Evolutionary conservation across 1,284 basidiomycete species (phyloP).

Genomic region (Coniferiporia weirii): DNA sequence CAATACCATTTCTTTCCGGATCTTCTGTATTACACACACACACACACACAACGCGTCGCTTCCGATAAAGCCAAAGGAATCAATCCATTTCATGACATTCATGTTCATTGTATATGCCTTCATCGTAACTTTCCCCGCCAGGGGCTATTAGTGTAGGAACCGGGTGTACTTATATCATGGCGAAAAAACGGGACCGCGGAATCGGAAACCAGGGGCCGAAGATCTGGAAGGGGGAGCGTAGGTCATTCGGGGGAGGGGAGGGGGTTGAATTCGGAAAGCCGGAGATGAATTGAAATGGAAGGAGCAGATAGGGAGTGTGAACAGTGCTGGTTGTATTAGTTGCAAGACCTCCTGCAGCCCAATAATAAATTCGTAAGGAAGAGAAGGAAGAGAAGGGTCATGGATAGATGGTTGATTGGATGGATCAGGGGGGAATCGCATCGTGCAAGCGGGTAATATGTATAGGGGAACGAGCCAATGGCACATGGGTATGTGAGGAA

Average conservation of each 20-base stretch:
- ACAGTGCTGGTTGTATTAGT: background rate
- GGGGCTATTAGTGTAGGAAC: background rate
- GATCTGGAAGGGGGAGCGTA: background rate
- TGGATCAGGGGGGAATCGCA: background rate
- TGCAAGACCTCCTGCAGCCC: background rate
- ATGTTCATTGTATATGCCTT: background rate
- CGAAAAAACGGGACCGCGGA: background rate
- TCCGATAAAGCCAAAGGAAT: background rate
- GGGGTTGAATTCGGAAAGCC: no score
- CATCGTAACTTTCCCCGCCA: background rate
- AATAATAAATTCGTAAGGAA: background rate
- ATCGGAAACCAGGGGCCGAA: background rate
- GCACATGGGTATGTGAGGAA: background rate
- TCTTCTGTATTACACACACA: background rate
- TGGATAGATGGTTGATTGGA: background rate
- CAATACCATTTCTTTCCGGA: no score
- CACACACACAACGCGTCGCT: background rate
- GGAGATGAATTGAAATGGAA: background rate
- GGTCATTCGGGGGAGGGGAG: no score
- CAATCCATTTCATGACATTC: background rate
- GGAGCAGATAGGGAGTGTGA: background rate
- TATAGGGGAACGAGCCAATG: background rate
- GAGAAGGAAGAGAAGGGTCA: background rate
- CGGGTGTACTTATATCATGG: background rate
- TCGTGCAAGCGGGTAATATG: background rate